Evolutionary conservation across 139 green algal species (phyloP).

Genomic region (Ettlia oleoabundans): DNA sequence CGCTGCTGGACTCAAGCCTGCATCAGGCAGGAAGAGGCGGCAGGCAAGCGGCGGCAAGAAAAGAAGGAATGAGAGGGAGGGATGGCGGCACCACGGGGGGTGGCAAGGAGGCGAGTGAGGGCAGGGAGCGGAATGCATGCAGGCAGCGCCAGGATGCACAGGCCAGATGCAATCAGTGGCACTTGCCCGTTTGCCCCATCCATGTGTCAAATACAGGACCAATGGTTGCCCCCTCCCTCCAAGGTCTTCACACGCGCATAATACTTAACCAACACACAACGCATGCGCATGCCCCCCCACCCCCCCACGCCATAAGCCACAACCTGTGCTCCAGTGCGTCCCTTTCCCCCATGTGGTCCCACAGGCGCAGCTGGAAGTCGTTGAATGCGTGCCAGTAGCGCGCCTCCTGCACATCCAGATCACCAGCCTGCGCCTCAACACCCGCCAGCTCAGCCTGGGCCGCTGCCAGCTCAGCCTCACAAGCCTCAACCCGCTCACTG

Average conservation of each 20-base stretch:
- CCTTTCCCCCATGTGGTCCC: conserved; percentile 72
- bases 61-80: background rate
- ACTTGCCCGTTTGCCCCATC: too few relatives aligned
- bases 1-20: conserved; percentile 41
- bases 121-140: too few relatives aligned
- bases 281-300: background rate
- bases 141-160: too few relatives aligned
- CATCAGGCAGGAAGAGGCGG: background rate
- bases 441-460: conserved; percentile 49
- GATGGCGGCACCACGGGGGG: too few relatives aligned
- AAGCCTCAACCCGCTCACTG: conserved; percentile 35
- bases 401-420: conserved; percentile 72
- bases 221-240: too few relatives aligned
- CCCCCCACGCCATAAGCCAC: background rate
- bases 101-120: too few relatives aligned
- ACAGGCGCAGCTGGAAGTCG: conserved; percentile 76
- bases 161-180: too few relatives aligned
- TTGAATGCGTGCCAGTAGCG: conserved; percentile 89
- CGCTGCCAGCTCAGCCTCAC: conserved; percentile 56
- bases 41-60: too few relatives aligned
- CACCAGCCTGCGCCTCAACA: conserved; percentile 39
- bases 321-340: conserved; percentile 63
- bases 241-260: too few relatives aligned
- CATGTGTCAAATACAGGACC: background rate
- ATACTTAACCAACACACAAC: too few relatives aligned